A percentile compares a stretch with the other conserved stretches of the same genome.
Conservation (phyloP, 441 rosid genomes). For the Raphanus hybrid region DNA sequence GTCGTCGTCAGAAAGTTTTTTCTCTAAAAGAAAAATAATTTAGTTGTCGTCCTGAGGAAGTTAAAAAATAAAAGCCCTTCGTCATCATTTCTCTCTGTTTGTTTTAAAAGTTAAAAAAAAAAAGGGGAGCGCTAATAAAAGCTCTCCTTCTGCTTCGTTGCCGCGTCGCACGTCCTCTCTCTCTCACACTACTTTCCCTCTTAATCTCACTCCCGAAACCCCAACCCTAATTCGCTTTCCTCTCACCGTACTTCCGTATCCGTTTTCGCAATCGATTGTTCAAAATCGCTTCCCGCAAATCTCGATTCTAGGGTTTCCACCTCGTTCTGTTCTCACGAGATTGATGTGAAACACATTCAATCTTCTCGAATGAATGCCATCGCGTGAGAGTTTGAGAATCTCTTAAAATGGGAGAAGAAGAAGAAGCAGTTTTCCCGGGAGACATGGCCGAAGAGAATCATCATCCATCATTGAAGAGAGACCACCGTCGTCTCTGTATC, state of each 20-base stretch:
- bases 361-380: constrained; percentile 48
- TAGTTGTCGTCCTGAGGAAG: too few relatives aligned
- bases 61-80: neutral
- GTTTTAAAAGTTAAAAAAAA: constrained; percentile 36
- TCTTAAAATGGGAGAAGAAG: constrained; percentile 64
- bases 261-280: neutral
- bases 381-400: constrained; percentile 4
- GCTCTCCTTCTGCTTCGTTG: constrained; percentile 56
- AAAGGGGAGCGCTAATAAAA: constrained; percentile 55
- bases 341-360: constrained; percentile 10
- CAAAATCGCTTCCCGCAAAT: neutral
- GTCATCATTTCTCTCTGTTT: constrained; percentile 19
- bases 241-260: neutral
- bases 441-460: constrained; percentile 35
- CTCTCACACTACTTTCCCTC: neutral
- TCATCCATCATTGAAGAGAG: constrained; percentile 47
- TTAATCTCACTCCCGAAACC: constrained; percentile 47
- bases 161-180: constrained; percentile 56
- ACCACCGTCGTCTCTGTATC: constrained; percentile 39
- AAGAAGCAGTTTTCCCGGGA: constrained; percentile 49
- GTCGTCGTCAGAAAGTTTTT: too few relatives aligned
- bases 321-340: constrained; percentile 27
- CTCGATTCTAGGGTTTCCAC: constrained; percentile 14
- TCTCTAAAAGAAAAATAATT: too few relatives aligned
- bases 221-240: constrained; percentile 52